phyloP scores from a whole-genome alignment of 2,329 filamentous ascomycete genomes.

The Epichloe elymi region DNA sequence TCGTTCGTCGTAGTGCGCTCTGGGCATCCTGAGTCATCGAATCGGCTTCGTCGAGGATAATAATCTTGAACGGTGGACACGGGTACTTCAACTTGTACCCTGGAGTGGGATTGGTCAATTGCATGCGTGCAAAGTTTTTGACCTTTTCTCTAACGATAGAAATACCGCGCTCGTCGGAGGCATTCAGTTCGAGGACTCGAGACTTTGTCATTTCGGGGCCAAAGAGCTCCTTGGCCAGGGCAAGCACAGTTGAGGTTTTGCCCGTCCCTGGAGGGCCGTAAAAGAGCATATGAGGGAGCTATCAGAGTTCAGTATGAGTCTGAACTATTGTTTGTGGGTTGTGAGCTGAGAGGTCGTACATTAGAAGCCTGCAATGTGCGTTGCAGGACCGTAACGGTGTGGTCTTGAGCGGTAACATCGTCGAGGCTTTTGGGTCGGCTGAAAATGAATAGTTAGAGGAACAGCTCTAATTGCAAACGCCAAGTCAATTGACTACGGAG shows the following conservation, averaged over 20 bases:
- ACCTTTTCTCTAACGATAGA: conserved; percentile 95
- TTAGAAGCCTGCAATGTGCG: conserved; percentile 91
- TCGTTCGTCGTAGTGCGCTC: conserved; percentile 79
- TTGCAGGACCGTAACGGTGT: conserved; percentile 86
- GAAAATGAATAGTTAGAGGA: background rate
- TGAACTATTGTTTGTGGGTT: background rate
- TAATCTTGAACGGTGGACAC: conserved; percentile 97
- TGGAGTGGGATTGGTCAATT: conserved; percentile 69
- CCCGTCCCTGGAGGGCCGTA: conserved; percentile 95
- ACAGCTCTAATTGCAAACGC: background rate
- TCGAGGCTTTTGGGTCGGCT: conserved; percentile 88
- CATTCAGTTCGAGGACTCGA: conserved; percentile 96
- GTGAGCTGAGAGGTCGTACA: conserved; percentile 29
- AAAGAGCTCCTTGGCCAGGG: conserved; percentile 93
- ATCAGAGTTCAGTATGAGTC: conserved; percentile 2
- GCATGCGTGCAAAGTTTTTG: conserved; percentile 94
- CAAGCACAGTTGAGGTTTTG: conserved; percentile 95
- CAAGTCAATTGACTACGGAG: background rate
- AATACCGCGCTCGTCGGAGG: conserved; percentile 96
- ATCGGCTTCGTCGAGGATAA: conserved; percentile 95
- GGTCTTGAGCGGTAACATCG: conserved; percentile 95
- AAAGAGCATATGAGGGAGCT: conserved; percentile 96
- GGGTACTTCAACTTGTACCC: conserved; percentile 62
- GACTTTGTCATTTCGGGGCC: conserved; percentile 86
- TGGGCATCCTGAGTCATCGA: conserved; percentile 99